Conservation (phyloP, 805 yeast species). For the Saccharomycopsis fodiens region DNA sequence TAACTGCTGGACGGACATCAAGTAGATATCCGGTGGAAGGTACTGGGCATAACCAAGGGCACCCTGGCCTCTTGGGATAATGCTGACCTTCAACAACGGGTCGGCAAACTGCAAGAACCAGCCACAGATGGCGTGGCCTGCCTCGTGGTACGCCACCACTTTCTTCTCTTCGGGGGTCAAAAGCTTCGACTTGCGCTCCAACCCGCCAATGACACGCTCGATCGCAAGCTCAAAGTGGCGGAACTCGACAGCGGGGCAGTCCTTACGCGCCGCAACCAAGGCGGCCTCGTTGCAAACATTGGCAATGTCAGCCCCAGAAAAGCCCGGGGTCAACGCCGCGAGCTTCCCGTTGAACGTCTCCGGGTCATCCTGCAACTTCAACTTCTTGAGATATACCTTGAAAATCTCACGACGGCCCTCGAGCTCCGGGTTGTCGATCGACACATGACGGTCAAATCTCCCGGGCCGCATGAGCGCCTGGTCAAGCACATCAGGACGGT, state of each 20-base stretch:
- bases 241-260: conserved; percentile 52
- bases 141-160: conserved; percentile 90
- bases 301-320: conserved; percentile 94
- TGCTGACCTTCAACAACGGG: conserved; percentile 87
- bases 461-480: conserved; percentile 91
- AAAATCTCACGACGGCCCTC: conserved; percentile 86
- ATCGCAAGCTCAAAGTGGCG: conserved; percentile 86
- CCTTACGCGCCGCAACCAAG: conserved; percentile 78
- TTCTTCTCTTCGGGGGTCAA: conserved; percentile 74
- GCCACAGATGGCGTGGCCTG: conserved; percentile 95
- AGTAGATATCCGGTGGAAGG: conserved; percentile 81
- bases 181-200: conserved; percentile 77
- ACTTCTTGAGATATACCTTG: conserved; percentile 64
- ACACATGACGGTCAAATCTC: conserved; percentile 84
- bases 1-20: conserved; percentile 69
- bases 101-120: conserved; percentile 87
- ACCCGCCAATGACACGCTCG: conserved; percentile 92
- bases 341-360: conserved; percentile 71
- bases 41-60: conserved; percentile 96
- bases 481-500: conserved; percentile 86
- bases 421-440: conserved; percentile 79
- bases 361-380: conserved; percentile 42
- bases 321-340: conserved; percentile 91
- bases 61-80: conserved; percentile 91
- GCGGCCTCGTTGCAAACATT: conserved; percentile 95